phyloP scores from a whole-genome alignment of 805 yeast species.

The Sungouiozyma intestinalis region DNA sequence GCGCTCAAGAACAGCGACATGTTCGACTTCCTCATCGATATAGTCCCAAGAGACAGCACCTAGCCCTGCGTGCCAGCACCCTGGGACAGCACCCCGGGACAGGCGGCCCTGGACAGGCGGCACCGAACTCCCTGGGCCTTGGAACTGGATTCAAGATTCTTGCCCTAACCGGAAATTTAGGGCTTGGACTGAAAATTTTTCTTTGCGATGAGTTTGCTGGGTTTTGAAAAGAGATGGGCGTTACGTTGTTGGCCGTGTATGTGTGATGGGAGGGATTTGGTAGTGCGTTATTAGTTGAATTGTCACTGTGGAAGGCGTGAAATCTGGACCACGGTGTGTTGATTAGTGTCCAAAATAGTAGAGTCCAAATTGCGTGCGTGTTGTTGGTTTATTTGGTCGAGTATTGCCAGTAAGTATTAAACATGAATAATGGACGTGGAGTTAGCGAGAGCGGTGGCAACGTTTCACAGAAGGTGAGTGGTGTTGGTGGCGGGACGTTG shows the following conservation, averaged over 20 bases:
- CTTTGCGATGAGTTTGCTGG: background rate
- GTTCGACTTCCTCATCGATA: conserved; percentile 95
- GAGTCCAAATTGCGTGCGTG: background rate
- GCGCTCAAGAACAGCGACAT: conserved; percentile 91
- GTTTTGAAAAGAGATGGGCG: background rate
- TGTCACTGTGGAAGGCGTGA: too few species aligned
- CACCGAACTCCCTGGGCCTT: too few species aligned
- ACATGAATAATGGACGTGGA: background rate
- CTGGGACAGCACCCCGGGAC: too few species aligned
- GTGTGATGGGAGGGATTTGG: too few species aligned
- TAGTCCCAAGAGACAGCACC: conserved; percentile 68
- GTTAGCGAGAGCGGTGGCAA: background rate
- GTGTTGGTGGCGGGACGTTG: background rate
- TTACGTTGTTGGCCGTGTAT: background rate
- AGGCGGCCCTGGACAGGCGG: too few species aligned
- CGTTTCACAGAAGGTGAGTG: background rate
- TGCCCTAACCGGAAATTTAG: background rate
- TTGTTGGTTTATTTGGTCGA: background rate
- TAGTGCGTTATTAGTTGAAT: too few species aligned
- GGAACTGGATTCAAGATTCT: background rate
- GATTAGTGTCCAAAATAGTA: too few species aligned
- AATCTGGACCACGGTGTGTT: too few species aligned
- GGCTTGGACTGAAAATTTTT: background rate
- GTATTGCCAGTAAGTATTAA: background rate
- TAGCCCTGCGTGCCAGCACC: too few species aligned